Conservation (phyloP, 192 early-diverging fungal species). For the Irineochytrium annulatum region DNA sequence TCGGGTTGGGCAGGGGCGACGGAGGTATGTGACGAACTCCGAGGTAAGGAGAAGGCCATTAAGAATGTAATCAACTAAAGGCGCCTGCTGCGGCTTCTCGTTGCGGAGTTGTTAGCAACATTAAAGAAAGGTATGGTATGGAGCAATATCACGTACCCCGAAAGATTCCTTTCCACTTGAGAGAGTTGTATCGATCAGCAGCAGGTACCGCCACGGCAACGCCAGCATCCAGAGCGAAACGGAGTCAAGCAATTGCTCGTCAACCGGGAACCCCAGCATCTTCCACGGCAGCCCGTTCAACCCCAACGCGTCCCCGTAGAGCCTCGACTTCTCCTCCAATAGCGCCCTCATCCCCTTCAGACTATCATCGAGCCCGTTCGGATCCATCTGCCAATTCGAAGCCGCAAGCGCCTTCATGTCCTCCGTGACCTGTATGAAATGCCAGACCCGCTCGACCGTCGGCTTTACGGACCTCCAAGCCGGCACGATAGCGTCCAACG, state of each 20-base stretch:
- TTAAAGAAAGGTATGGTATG: no score
- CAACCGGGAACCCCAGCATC: neutral
- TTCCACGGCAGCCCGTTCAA: neutral
- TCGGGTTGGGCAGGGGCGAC: no score
- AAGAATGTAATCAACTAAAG: no score
- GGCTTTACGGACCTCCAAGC: neutral
- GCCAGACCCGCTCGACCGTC: neutral
- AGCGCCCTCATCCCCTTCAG: neutral
- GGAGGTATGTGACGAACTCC: no score
- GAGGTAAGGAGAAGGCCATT: no score
- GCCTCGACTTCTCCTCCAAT: neutral
- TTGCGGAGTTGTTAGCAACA: no score
- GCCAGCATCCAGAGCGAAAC: neutral
- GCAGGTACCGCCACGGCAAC: slow-evolving; percentile 2
- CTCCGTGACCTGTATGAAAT: neutral
- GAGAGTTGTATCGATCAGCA: neutral
- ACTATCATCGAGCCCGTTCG: neutral
- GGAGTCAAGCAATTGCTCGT: neutral
- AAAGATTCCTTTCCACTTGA: no score
- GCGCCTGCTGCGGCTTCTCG: no score
- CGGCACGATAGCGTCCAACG: no score
- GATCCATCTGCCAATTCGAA: neutral
- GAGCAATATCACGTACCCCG: no score
- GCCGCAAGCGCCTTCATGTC: neutral
- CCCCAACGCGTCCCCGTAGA: neutral